phyloP scores from a whole-genome alignment of 805 yeast species.

The Saturnispora besseyi region DNA sequence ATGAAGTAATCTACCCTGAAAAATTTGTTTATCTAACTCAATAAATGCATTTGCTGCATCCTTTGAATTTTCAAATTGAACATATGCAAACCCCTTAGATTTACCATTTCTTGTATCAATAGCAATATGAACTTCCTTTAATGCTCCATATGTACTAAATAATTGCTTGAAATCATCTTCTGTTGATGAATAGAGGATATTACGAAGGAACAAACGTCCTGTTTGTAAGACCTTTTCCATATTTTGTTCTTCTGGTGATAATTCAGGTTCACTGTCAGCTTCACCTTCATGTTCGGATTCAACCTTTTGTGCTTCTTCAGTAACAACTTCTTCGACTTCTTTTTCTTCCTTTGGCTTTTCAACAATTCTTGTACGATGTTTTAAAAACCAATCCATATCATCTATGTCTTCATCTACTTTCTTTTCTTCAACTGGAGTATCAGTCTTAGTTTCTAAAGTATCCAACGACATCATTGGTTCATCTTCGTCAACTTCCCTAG shows the following conservation, averaged over 20 bases:
- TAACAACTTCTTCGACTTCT: neutral
- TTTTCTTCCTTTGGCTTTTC: slow-evolving; percentile 23
- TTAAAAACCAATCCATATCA: slow-evolving; percentile 82
- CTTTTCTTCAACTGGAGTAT: slow-evolving; percentile 13
- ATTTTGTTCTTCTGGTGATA: slow-evolving; percentile 37
- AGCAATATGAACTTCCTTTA: slow-evolving; percentile 89
- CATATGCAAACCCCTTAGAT: slow-evolving; percentile 88
- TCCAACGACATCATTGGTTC: slow-evolving; percentile 36
- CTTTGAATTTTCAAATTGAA: slow-evolving; percentile 55
- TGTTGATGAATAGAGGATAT: slow-evolving; percentile 67
- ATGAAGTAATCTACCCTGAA: slow-evolving; percentile 90
- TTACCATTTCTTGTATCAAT: slow-evolving; percentile 82
- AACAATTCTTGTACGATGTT: slow-evolving; percentile 61
- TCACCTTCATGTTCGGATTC: neutral
- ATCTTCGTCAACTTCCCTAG: slow-evolving; percentile 47
- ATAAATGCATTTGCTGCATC: slow-evolving; percentile 73
- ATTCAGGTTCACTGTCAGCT: slow-evolving; percentile 8
- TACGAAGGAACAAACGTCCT: slow-evolving; percentile 81
- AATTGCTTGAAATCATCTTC: slow-evolving; percentile 68
- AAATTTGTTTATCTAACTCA: slow-evolving; percentile 74
- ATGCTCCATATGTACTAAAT: slow-evolving; percentile 57
- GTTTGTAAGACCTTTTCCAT: slow-evolving; percentile 50
- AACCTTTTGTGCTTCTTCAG: neutral
- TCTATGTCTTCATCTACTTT: slow-evolving; percentile 38
- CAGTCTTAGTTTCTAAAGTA: slow-evolving; percentile 16